Conservation (phyloP, 495 filamentous ascomycete species). For the Thermothielavioides terrestris region DNA sequence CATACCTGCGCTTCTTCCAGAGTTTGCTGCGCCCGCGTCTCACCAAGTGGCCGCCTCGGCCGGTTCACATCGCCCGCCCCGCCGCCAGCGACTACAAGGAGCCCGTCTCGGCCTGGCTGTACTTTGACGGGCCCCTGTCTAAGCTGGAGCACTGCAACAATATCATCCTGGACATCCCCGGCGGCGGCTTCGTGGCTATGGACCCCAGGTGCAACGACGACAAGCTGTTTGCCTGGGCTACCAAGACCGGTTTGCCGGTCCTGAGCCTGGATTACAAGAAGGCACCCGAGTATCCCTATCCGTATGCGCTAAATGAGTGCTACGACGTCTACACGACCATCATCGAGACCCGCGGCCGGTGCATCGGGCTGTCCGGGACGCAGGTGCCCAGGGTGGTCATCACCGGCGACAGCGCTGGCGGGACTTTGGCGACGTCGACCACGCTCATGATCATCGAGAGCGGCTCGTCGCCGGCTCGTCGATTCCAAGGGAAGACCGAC, state of each 20-base stretch:
- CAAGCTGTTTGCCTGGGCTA: constrained; percentile 83
- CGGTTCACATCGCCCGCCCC: constrained; percentile 76
- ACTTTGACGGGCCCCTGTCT: constrained; percentile 81
- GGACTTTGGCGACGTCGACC: constrained; percentile 76
- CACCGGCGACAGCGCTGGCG: constrained; percentile 88
- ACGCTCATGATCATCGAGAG: constrained; percentile 82
- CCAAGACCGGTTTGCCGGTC: constrained; percentile 71
- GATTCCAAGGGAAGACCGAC: constrained; percentile 48
- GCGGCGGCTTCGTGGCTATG: constrained; percentile 96
- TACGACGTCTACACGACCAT: constrained; percentile 88
- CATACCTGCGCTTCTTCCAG: constrained; percentile 65
- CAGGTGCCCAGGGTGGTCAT: constrained; percentile 65
- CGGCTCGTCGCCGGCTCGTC: constrained; percentile 44
- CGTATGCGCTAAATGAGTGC: constrained; percentile 91
- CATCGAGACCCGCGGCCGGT: constrained; percentile 64
- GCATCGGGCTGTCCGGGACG: constrained; percentile 72
- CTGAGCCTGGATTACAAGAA: constrained; percentile 90
- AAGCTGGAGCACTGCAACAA: constrained; percentile 67
- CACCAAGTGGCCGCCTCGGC: constrained; percentile 68
- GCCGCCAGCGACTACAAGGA: constrained; percentile 68
- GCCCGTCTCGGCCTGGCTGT: constrained; percentile 80
- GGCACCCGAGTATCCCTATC: constrained; percentile 90
- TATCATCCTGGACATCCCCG: constrained; percentile 84
- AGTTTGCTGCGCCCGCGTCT: constrained; percentile 66
- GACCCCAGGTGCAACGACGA: constrained; percentile 84